Percentiles rank a stretch among this genome's conserved stretches.
Conservation (phyloP, 345 rosid genomes). For the Hirschfeldia incana region DNA sequence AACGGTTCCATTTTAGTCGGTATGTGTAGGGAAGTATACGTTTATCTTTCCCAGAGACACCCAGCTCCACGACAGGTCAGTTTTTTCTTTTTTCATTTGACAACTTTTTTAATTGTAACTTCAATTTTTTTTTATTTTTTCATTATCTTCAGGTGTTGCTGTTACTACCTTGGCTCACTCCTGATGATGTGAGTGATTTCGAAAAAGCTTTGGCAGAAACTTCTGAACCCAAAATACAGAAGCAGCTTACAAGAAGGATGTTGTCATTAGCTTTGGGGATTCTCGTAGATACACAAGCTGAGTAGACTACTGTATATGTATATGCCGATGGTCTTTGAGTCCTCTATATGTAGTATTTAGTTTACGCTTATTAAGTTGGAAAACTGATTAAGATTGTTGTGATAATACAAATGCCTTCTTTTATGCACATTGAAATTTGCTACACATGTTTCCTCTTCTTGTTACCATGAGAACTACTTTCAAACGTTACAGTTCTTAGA, state of each 20-base stretch:
- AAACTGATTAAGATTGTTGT: no score
- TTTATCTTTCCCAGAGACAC: not conserved
- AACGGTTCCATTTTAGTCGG: not conserved
- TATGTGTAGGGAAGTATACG: not conserved
- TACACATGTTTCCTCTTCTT: no score
- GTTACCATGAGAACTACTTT: no score
- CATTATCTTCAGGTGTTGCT: not conserved
- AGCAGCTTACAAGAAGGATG: not conserved
- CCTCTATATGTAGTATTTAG: no score
- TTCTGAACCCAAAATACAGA: not conserved
- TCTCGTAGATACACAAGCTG: not conserved
- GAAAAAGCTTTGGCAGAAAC: not conserved
- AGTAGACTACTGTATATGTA: not conserved
- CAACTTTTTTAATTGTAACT: not conserved
- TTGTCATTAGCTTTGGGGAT: not conserved
- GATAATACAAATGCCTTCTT: no score
- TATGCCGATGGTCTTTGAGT: no score
- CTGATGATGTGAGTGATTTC: not conserved
- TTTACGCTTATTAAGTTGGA: no score
- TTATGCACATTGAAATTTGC: no score
- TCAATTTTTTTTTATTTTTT: not conserved
- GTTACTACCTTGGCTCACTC: not conserved
- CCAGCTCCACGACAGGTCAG: not conserved
- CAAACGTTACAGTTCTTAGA: no score
- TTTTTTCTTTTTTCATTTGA: not conserved